A percentile compares a stretch with the other conserved stretches of the same genome.
Evolutionary conservation across 768 basidiomycete species (phyloP).

Genomic region (Tylopilus subfusipes): DNA sequence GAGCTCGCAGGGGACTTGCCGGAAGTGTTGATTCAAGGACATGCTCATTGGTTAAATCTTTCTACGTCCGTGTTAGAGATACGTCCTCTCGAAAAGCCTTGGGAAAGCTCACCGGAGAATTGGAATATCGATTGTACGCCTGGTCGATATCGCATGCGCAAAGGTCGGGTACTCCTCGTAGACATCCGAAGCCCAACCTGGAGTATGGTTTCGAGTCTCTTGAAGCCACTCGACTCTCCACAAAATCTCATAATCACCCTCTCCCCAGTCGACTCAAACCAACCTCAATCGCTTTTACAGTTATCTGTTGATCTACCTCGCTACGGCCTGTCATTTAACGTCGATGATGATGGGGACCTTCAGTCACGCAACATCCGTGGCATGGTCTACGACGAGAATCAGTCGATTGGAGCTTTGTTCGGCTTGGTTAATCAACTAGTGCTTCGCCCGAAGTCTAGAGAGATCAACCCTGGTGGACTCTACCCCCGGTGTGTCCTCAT

Average conservation of each 20-base stretch:
- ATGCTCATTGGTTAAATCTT: conserved; percentile 33
- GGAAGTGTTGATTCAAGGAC: conserved; percentile 16
- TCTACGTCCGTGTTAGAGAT: conserved; percentile 24
- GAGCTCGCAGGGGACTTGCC: conserved; percentile 28
- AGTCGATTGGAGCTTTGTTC: conserved; percentile 43
- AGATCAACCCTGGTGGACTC: neutral
- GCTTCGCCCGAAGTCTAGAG: conserved; percentile 28
- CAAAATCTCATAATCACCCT: conserved; percentile 23
- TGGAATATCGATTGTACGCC: conserved; percentile 23
- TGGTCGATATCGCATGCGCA: conserved; percentile 5
- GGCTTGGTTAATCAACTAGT: conserved; percentile 42
- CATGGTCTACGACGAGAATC: conserved; percentile 41
- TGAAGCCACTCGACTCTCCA: conserved; percentile 25
- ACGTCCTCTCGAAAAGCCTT: conserved; percentile 23
- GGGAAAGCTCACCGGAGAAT: conserved; percentile 25
- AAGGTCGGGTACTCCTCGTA: conserved; percentile 15
- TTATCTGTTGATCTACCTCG: conserved; percentile 39
- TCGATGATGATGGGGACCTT: conserved; percentile 32
- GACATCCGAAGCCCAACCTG: conserved; percentile 28
- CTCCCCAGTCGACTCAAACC: neutral
- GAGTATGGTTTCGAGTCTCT: conserved; percentile 23
- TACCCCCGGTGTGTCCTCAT: conserved; percentile 33
- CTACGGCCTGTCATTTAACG: conserved; percentile 39
- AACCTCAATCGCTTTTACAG: neutral
- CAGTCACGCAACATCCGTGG: conserved; percentile 40